Evolutionary conservation across 2,329 filamentous ascomycete genomes (phyloP).

Genomic region (Dothideomycetes sp.): DNA sequence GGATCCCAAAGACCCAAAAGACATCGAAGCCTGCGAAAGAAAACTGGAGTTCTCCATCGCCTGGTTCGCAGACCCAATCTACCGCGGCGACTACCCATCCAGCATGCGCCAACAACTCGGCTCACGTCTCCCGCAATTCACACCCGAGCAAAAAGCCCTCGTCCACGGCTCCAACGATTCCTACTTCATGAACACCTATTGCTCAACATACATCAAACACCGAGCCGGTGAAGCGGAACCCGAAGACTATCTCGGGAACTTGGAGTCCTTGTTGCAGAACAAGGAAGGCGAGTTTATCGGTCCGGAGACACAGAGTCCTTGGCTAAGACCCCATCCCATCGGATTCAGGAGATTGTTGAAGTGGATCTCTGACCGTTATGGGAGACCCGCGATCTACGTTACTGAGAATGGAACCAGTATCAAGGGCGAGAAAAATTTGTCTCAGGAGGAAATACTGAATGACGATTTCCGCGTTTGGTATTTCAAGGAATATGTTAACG

Average conservation of each 20-base stretch:
- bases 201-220: conserved; percentile 76
- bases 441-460: conserved; percentile 60
- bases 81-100: conserved; percentile 53
- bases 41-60: conserved; percentile 81
- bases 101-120: conserved; percentile 29
- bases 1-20: conserved; percentile 65
- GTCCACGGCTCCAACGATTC: conserved; percentile 27
- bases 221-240: conserved; percentile 50
- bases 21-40: conserved; percentile 66
- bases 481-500: conserved; percentile 66
- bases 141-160: conserved; percentile 23
- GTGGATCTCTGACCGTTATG: conserved; percentile 72
- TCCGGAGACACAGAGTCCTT: conserved; percentile 71
- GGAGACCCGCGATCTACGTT: conserved; percentile 64
- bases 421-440: conserved; percentile 65
- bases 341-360: conserved; percentile 70
- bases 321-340: conserved; percentile 66
- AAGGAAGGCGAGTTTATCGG: conserved; percentile 42
- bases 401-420: conserved; percentile 83
- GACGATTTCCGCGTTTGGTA: conserved; percentile 77
- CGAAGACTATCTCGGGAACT: conserved; percentile 65
- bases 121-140: conserved; percentile 26
- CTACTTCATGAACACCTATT: conserved; percentile 54
- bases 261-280: conserved; percentile 57
- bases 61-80: conserved; percentile 84